A percentile compares a stretch with the other conserved stretches of the same genome.
Evolutionary conservation across 345 rosid species (phyloP).

Genomic region (Mangifera indica): DNA sequence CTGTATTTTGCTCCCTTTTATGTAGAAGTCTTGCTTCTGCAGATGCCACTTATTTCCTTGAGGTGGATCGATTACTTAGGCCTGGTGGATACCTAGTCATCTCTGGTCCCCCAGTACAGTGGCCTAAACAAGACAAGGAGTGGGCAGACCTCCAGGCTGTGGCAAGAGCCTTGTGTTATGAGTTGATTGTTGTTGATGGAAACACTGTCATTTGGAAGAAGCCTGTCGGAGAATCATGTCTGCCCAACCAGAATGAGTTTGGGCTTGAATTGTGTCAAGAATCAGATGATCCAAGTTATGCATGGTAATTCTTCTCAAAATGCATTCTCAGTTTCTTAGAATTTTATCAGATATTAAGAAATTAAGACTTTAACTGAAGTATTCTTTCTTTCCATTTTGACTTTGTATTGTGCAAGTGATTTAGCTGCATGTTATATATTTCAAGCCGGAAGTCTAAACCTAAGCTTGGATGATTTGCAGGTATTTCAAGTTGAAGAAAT

Average conservation of each 20-base stretch:
- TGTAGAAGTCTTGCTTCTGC: slow-evolving; percentile 32
- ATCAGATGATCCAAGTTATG: slow-evolving; percentile 63
- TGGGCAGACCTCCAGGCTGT: slow-evolving; percentile 98
- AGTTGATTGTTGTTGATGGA: slow-evolving; percentile 82
- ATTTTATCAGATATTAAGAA: neutral
- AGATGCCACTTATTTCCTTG: slow-evolving; percentile 93
- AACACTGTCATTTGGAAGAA: slow-evolving; percentile 98
- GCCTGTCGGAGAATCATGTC: slow-evolving; percentile 71
- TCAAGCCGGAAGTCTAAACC: neutral
- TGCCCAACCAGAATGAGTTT: slow-evolving; percentile 68
- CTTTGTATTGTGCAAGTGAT: slow-evolving; percentile 10
- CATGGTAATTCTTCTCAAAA: slow-evolving; percentile 57
- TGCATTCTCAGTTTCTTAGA: slow-evolving; percentile 12
- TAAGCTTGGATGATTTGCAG: slow-evolving; percentile 38
- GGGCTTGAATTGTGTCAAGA: slow-evolving; percentile 71
- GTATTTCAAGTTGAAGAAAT: slow-evolving; percentile 76
- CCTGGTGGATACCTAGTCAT: slow-evolving; percentile 94
- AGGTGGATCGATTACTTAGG: slow-evolving; percentile 86
- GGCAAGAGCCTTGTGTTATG: slow-evolving; percentile 86
- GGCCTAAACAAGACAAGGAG: slow-evolving; percentile 97
- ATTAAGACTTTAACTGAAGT: neutral
- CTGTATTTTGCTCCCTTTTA: slow-evolving; percentile 22
- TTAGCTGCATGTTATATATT: slow-evolving; percentile 6
- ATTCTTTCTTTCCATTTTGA: neutral
- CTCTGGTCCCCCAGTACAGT: slow-evolving; percentile 98